phyloP scores from a whole-genome alignment of 306 rosid species.

The Cucurbita argyrosperma region DNA sequence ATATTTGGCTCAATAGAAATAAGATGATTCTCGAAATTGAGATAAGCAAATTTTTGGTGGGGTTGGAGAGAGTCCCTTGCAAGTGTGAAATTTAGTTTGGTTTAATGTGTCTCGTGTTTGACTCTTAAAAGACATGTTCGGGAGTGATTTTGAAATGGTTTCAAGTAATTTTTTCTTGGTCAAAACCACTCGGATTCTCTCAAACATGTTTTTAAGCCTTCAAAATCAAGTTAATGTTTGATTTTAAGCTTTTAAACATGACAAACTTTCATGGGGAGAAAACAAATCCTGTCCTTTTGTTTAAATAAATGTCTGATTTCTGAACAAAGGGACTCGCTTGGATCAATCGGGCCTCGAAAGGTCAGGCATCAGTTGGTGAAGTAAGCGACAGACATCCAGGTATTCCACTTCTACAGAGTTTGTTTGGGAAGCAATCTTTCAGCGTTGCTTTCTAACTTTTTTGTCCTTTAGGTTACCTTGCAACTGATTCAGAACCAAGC shows the following conservation, averaged over 20 bases:
- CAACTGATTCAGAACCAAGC: slow-evolving; percentile 69
- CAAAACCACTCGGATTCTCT: background rate
- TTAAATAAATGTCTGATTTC: background rate
- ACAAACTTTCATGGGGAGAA: too few relatives aligned
- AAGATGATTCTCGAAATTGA: background rate
- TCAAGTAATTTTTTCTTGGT: background rate
- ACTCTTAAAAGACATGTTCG: background rate
- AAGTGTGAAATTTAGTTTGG: background rate
- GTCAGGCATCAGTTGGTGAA: slow-evolving; percentile 33
- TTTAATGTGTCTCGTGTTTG: background rate
- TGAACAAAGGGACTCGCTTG: slow-evolving; percentile 49
- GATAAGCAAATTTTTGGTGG: too few relatives aligned
- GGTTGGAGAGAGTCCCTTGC: background rate
- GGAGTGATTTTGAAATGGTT: background rate
- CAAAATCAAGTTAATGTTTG: too few relatives aligned
- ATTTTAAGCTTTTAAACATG: too few relatives aligned
- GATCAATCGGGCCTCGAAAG: slow-evolving; percentile 51
- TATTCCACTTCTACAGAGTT: slow-evolving; percentile 2
- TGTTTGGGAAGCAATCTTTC: background rate
- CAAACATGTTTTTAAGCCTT: background rate
- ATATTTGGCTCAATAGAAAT: background rate
- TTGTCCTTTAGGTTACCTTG: slow-evolving; percentile 44
- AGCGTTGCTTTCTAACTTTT: background rate
- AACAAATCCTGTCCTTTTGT: background rate
- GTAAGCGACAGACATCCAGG: slow-evolving; percentile 56